These are phyloP conservation scores for Actinomucor elegans DNA, from an alignment of 371 early-diverging fungal species.

Conservation along the genomic window DNA sequence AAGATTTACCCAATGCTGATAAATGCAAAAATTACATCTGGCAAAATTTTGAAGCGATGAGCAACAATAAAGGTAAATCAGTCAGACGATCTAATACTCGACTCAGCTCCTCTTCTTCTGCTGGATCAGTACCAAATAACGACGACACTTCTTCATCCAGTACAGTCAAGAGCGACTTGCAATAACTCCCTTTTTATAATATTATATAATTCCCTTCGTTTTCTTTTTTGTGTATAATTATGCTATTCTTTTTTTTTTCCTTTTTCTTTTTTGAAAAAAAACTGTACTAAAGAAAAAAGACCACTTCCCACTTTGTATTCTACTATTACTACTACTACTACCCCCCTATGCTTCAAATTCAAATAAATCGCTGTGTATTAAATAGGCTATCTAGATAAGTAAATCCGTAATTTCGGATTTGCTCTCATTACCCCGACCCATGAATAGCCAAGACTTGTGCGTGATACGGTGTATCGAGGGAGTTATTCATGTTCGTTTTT, in stretches of 20 bases:
- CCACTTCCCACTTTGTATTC: too few relatives aligned
- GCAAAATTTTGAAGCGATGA: slow-evolving; percentile 61
- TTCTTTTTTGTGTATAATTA: too few relatives aligned
- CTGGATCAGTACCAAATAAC: neutral
- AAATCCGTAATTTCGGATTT: too few relatives aligned
- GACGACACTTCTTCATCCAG: neutral
- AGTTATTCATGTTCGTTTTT: too few relatives aligned
- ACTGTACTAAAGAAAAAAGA: neutral
- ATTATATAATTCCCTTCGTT: neutral
- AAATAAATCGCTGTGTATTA: too few relatives aligned
- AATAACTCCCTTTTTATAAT: neutral
- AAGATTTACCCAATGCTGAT: slow-evolving; percentile 77
- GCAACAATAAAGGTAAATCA: slow-evolving; percentile 25
- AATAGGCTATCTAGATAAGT: too few relatives aligned
- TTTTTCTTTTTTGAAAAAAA: neutral
- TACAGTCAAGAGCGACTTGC: slow-evolving; percentile 1
- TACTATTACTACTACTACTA: too few relatives aligned
- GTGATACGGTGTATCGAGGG: too few relatives aligned
- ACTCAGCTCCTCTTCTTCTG: slow-evolving; percentile 8
- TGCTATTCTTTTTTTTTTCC: neutral
- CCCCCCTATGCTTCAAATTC: too few relatives aligned
- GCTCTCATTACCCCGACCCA: too few relatives aligned
- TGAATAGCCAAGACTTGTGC: too few relatives aligned
- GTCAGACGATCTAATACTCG: slow-evolving; percentile 19
- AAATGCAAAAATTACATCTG: slow-evolving; percentile 73